Evolutionary conservation across 1,284 basidiomycete species (phyloP), one percentile per base, ranked within the genome.

Genomic region (Cutaneotrichosporon mucoides): DNA sequence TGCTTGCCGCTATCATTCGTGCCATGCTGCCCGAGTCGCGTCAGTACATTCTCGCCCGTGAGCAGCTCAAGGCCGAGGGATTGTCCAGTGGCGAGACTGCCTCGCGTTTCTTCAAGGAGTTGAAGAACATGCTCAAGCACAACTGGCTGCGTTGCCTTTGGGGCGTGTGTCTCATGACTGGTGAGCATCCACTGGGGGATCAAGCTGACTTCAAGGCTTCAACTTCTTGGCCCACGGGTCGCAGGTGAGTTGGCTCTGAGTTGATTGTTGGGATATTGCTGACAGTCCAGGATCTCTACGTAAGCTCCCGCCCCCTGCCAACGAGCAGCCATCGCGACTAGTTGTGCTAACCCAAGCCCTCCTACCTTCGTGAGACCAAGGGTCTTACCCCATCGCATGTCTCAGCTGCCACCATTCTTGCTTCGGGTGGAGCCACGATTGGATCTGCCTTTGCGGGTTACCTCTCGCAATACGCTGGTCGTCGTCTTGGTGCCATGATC

Each of bases 341-440:
- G 24, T 40, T 9, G 2, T 24, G 38, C 67, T 15, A 66, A 48
- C 46, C 2, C 4, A 24, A 48, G 46, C 49, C 49, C 11, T 51
- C 49, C 16, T 51, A 68, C 46, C 59, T 69, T 33, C 57, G 64
- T 42, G 57, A 55, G 10, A 59, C 56, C 42, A 69, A 69, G 57
- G 66, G 61, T 15, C 70, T 81, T 44, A 62, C 77, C 1, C 47
- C 80, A 0, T 81, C 87, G 67, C 76, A 85, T 51, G 83, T 93
- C 0, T 90, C 89, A 1, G 82, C 90, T 44, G 90, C 90, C 0
- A 97, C 93, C 10, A 98, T 98, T 69, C 91, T 97, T 67, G 88
- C 77, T 36, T 82, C 82, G 13, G 53, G 44, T 57, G 90, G 90
- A 62, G 90, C 89, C 24, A 83, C 92, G 55, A 78, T 81, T 1